Evolutionary conservation across 192 early-diverging fungal species (phyloP), one percentile per base, ranked within the genome.

Genomic region (Lobulomyces angularis): DNA sequence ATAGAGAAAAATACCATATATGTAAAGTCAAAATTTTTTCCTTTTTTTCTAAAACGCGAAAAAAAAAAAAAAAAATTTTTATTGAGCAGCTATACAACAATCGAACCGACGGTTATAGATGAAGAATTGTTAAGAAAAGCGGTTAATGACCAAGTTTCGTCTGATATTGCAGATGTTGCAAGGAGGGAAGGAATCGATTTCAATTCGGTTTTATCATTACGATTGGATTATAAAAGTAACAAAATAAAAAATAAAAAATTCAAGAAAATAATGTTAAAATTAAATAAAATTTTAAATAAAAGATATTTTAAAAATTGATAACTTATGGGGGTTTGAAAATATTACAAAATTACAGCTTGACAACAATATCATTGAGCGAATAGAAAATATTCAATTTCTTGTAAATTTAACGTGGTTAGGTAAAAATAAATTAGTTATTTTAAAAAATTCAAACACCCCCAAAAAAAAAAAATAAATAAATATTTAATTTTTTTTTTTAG

Each of bases 281-380:
- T n/a, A 25, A 54, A 22, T 12, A 21, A 20, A 44, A n/a, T n/a
- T 17, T 16, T 14, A 58, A 14, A 1, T 20, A 5, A 2, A 40
- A 77, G 74, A 78, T 54, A 77, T 78, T 31, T 51, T 78, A 17
- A 68, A 77, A 34, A 78, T 78, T 29, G 72, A 78, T 45, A 77
- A 78, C 45, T 49, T 78, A 16, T 78, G 73, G 69, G 55, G 56
- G 22, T 72, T 66, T 43, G 54, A 61, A 41, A 77, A 74, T 43
- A 56, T 78, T 29, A 67, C 64, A 8, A 78, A 74, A 36, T 54
- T 78, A 41, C 75, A 78, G 44, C 56, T 78, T 8, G 75, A 78
- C 51, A 78, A 78, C 53, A 78, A 78, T 43, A 78, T 78, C 45
- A 77, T 78, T 31, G 75, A 78, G 48, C 56, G 56, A 44, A 77